Evolutionary conservation across 2,329 filamentous ascomycete species (phyloP), one percentile per base, ranked within the genome.

Genomic region (Monilinia polystroma): DNA sequence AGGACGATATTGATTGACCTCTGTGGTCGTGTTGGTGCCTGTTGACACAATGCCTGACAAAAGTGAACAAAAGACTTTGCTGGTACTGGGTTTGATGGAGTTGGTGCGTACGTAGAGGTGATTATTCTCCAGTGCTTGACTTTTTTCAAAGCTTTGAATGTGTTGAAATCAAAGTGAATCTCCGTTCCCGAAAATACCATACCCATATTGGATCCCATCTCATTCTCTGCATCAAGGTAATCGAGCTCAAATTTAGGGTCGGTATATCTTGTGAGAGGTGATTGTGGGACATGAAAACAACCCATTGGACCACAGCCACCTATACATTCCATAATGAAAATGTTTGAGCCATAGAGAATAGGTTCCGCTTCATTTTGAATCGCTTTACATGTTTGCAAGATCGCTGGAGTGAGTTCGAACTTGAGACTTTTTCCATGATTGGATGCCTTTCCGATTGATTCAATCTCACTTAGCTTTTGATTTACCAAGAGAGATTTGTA

Each of bases 321-420:
- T n/a, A 68, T 66, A 4, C 58, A 67, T 29, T 63, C 65, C 3
- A 68, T 60, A 4, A 68, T 32, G 18, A 68, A 68, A 20, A 64
- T 68, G 41, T 68, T 68, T 20, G 38, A 63, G n/a, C 58, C 64
- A 7, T 68, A 68, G 1, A 68, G 59, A 54, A 63, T 56, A 12
- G 38, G 29, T 49, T 52, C 66, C 16, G 67, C 67, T 63, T 68
- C 67, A 16, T 20, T n/a, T 23, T 45, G 53, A 38, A 68, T 67
- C n/a, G 41, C 45, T 51, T 43, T 63, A 20, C 67, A 68, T 3
- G 58, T 60, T 20, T 53, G 20, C 6, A 68, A 57, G 16, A 67
- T 58, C 7, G 41, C 47, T 41, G 67, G 67, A 18, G 53, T 2
- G 8, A 68, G 55, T 35, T 43, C 64, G 23, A 67, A 68, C 26